These are phyloP conservation scores for Dillenia turbinata DNA, from an alignment of 164 flowering plant species.

Conservation along the genomic window DNA sequence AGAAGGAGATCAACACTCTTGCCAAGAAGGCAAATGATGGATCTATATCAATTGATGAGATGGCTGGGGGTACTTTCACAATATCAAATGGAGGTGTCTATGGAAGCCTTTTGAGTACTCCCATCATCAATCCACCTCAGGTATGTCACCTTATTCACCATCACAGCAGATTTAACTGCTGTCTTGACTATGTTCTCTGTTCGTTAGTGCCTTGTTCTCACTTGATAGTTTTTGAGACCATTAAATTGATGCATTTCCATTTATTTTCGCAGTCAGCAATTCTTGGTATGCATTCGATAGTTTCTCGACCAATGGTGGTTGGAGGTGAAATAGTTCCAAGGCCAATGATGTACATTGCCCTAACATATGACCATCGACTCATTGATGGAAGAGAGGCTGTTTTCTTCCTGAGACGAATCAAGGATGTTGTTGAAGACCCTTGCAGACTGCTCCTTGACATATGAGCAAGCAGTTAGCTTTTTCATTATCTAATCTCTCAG, in stretches of 20 bases:
- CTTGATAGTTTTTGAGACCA: no score
- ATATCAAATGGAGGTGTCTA: slow-evolving; percentile 98
- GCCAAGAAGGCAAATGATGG: slow-evolving; percentile 93
- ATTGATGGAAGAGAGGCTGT: slow-evolving; percentile 99
- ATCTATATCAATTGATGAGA: slow-evolving; percentile 90
- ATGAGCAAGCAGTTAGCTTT: slow-evolving; percentile 21
- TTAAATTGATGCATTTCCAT: no score
- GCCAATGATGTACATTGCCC: slow-evolving; percentile 97
- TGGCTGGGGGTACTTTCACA: slow-evolving; percentile 98
- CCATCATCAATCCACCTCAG: slow-evolving; percentile 99
- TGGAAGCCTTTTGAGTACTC: slow-evolving; percentile 96
- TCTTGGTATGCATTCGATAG: slow-evolving; percentile 92
- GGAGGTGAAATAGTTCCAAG: slow-evolving; percentile 73
- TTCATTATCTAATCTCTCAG: neutral
- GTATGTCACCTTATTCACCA: slow-evolving; percentile 22
- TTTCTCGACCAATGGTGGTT: slow-evolving; percentile 92
- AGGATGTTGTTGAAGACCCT: slow-evolving; percentile 96
- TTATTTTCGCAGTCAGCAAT: slow-evolving; percentile 72
- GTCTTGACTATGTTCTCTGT: no score
- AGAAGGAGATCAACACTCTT: slow-evolving; percentile 73
- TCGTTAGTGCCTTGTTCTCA: no score
- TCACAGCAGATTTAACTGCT: no score
- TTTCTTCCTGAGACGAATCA: slow-evolving; percentile 85
- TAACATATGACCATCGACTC: slow-evolving; percentile 90
- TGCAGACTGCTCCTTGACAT: slow-evolving; percentile 86